Conservation (phyloP, 768 basidiomycete genomes). For the Mycena filopes region DNA sequence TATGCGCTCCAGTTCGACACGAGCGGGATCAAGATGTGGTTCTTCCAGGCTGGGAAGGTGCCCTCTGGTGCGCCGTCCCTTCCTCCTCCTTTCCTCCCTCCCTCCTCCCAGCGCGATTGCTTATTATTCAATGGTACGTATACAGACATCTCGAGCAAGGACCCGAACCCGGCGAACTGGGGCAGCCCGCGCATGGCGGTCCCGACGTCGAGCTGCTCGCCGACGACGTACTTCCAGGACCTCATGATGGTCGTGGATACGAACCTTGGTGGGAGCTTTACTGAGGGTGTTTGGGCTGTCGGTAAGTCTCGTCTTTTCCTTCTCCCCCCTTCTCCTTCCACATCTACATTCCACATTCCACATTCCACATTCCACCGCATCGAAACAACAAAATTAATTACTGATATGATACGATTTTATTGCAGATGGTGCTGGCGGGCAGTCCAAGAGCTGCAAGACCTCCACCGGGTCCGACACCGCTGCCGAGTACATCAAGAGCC, state of each 20-base stretch:
- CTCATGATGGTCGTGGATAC: conserved; percentile 54
- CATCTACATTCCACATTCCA: too few relatives aligned
- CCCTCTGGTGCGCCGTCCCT: conserved; percentile 33
- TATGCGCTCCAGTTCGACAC: conserved; percentile 52
- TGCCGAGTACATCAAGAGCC: conserved; percentile 28
- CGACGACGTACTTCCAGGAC: conserved; percentile 47
- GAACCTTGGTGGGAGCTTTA: conserved; percentile 49
- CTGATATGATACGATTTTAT: not conserved
- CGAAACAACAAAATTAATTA: too few relatives aligned
- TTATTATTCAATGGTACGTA: too few relatives aligned
- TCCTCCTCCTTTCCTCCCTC: not conserved
- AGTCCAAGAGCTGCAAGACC: conserved; percentile 27
- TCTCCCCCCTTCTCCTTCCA: too few relatives aligned
- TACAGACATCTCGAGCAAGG: conserved; percentile 45
- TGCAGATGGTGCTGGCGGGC: conserved; percentile 31
- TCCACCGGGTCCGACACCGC: conserved; percentile 31
- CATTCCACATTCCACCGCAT: too few relatives aligned
- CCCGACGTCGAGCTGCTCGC: conserved; percentile 47
- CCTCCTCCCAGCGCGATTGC: too few relatives aligned
- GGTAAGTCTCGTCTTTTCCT: conserved; percentile 29
- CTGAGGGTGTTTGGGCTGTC: conserved; percentile 52
- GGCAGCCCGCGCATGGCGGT: conserved; percentile 52
- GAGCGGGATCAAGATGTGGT: conserved; percentile 59
- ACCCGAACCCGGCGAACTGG: conserved; percentile 55
- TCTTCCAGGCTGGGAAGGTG: conserved; percentile 49